Conservation (phyloP, 2,329 filamentous ascomycete species). For the Talaromyces funiculosus region DNA sequence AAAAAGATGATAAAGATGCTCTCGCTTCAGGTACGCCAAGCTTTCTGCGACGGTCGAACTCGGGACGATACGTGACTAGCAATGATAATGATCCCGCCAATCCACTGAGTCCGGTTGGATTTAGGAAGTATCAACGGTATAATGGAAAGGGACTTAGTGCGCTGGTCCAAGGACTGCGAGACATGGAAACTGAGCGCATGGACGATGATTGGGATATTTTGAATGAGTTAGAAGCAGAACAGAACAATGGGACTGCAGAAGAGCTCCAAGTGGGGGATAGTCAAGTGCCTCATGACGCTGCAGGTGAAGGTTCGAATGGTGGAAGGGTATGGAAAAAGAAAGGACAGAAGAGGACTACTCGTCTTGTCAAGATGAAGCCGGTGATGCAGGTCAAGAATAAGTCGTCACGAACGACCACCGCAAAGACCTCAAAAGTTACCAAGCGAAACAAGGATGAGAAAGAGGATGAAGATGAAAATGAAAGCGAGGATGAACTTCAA, state of each 20-base stretch:
- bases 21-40: conserved; percentile 33
- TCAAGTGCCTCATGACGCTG: conserved; percentile 21
- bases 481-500: conserved; percentile 16
- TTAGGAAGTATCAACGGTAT: conserved; percentile 31
- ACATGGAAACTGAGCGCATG: conserved; percentile 37
- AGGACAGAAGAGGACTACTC: conserved; percentile 46
- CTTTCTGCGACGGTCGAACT: conserved; percentile 35
- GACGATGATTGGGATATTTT: conserved; percentile 42
- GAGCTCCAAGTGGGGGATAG: conserved; percentile 34
- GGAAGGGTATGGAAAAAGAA: conserved; percentile 41
- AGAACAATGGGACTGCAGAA: conserved; percentile 20
- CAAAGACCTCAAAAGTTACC: not conserved
- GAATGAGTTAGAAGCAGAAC: conserved; percentile 40
- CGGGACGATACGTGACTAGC: conserved; percentile 23
- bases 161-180: conserved; percentile 34
- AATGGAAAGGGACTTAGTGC: conserved; percentile 36
- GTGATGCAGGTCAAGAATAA: conserved; percentile 26
- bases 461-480: conserved; percentile 24
- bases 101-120: conserved; percentile 34
- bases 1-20: conserved; percentile 14
- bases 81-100: not conserved
- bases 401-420: conserved; percentile 14
- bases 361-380: conserved; percentile 40
- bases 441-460: conserved; percentile 22
- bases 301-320: conserved; percentile 7